phyloP scores from a whole-genome alignment of 108 stramenopile genomes.

The Stephanodiscus triporus region DNA sequence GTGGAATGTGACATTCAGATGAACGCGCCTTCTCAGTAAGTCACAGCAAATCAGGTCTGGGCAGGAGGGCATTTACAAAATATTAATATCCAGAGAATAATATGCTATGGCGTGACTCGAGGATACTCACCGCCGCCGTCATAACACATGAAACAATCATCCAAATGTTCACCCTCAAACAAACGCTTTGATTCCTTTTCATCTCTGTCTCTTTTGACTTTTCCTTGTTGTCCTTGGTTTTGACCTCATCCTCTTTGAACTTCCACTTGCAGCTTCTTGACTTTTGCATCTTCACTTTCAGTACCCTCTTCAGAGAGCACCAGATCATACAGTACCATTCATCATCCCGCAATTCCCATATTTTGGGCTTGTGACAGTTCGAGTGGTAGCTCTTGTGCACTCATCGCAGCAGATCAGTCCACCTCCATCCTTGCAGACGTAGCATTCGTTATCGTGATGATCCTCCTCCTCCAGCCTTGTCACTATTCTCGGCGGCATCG shows the following conservation, averaged over 20 bases:
- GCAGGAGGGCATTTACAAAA: neutral
- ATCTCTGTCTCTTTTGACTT: constrained; percentile 18
- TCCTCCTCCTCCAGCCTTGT: constrained; percentile 4
- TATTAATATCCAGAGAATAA: neutral
- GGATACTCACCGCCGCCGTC: constrained; percentile 43
- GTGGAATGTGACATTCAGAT: constrained; percentile 47
- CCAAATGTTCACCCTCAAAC: constrained; percentile 45
- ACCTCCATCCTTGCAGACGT: constrained; percentile 34
- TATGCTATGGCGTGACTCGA: neutral
- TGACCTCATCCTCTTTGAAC: no score
- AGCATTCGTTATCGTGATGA: constrained; percentile 28
- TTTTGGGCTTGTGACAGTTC: constrained; percentile 38
- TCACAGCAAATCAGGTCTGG: constrained; percentile 52
- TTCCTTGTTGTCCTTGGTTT: constrained; percentile 6
- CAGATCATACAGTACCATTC: constrained; percentile 43
- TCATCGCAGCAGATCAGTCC: constrained; percentile 36
- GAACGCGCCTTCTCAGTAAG: constrained; percentile 41
- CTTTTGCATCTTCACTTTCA: constrained; percentile 4
- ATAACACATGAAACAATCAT: constrained; percentile 49
- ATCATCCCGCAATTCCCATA: constrained; percentile 27
- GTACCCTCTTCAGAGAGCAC: neutral
- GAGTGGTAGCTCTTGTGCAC: constrained; percentile 32
- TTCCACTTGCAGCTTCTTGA: constrained; percentile 17
- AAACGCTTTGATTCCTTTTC: constrained; percentile 8
- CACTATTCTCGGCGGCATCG: neutral